A percentile compares a stretch with the other conserved stretches of the same genome.
These are phyloP conservation scores for Entomortierella lignicola DNA, from an alignment of 192 early-diverging fungal genomes.

Conservation along the genomic window DNA sequence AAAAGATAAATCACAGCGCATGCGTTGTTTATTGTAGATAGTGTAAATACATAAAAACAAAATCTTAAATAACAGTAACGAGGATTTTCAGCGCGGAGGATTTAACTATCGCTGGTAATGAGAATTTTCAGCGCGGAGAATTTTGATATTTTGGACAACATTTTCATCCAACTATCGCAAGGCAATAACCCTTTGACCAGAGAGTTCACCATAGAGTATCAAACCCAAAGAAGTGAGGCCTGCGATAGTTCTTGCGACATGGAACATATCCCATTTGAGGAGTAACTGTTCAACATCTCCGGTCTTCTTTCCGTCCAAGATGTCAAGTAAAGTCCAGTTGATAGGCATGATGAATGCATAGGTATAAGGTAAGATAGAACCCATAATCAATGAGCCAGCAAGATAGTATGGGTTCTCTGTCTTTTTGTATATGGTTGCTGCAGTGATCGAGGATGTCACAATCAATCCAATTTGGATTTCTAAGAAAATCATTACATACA, in stretches of 20 bases:
- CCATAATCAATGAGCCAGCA: constrained; percentile 15
- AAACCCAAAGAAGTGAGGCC: constrained; percentile 9
- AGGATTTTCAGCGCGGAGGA: too few species aligned
- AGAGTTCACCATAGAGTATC: constrained; percentile 20
- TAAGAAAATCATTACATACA: background rate
- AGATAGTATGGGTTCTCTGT: constrained; percentile 28
- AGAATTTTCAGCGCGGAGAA: too few species aligned
- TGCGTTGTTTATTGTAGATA: constrained; percentile 2
- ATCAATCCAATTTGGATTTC: constrained; percentile 18
- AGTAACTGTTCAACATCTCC: constrained; percentile 5
- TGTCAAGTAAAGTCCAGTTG: constrained; percentile 16
- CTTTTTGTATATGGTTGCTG: constrained; percentile 13
- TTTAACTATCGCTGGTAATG: too few species aligned
- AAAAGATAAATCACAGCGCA: background rate
- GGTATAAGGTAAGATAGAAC: constrained; percentile 27
- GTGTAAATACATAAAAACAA: too few species aligned
- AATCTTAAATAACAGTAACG: too few species aligned
- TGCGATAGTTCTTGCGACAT: constrained; percentile 20
- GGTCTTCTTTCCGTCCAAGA: constrained; percentile 8
- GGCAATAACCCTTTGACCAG: background rate
- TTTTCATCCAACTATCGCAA: background rate
- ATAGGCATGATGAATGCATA: constrained; percentile 19
- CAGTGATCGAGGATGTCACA: constrained; percentile 3
- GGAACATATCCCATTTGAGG: constrained; percentile 40
- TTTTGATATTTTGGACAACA: too few species aligned